These are phyloP conservation scores for Daldinia bambusicola DNA, from an alignment of 495 filamentous ascomycete species.

Conservation along the genomic window DNA sequence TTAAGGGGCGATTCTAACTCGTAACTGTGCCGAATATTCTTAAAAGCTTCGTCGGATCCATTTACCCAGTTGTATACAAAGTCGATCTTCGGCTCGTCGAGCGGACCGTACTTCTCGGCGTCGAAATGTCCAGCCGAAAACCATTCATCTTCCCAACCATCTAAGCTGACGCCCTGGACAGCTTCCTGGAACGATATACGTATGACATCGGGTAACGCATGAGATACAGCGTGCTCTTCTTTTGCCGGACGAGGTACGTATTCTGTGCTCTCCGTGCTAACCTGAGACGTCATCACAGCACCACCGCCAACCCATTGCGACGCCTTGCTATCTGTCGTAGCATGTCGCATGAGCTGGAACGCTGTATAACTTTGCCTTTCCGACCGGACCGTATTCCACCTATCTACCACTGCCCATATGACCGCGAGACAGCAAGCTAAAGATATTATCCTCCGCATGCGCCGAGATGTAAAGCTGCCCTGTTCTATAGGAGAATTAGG, in stretches of 20 bases:
- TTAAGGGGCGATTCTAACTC: constrained; percentile 55
- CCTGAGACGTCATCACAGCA: constrained; percentile 32
- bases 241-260: constrained; percentile 10
- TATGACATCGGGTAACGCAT: constrained; percentile 51
- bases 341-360: constrained; percentile 35
- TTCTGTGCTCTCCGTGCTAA: neutral
- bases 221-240: constrained; percentile 28
- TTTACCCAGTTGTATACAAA: constrained; percentile 61
- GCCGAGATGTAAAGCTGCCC: constrained; percentile 38
- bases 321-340: constrained; percentile 31
- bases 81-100: constrained; percentile 56
- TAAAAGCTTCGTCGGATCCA: constrained; percentile 52
- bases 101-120: constrained; percentile 39
- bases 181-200: constrained; percentile 55
- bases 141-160: constrained; percentile 58
- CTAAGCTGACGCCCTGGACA: constrained; percentile 47
- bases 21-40: constrained; percentile 49
- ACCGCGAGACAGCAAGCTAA: constrained; percentile 33
- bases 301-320: constrained; percentile 44
- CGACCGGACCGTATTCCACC: constrained; percentile 31
- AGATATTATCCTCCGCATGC: constrained; percentile 39
- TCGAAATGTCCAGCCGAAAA: constrained; percentile 49
- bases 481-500: constrained; percentile 44
- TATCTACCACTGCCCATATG: constrained; percentile 35
- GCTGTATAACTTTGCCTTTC: constrained; percentile 29